phyloP scores from a whole-genome alignment of 345 rosid species.

The Ricinus communis region DNA sequence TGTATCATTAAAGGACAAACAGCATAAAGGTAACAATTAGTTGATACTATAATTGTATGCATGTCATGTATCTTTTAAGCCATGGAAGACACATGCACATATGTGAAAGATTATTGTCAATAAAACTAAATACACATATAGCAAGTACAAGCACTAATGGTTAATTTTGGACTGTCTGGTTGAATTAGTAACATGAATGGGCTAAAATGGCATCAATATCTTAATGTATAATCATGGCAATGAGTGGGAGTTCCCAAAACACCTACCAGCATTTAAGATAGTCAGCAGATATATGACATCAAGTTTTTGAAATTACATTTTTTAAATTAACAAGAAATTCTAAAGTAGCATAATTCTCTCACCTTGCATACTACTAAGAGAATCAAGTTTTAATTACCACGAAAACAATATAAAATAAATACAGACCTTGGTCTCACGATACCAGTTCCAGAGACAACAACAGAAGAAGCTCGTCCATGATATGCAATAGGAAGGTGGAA shows the following conservation, averaged over 20 bases:
- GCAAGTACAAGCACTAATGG: neutral
- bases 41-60: neutral
- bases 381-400: neutral
- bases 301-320: neutral
- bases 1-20: neutral
- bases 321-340: neutral
- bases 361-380: neutral
- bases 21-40: neutral
- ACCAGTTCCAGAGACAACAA: constrained; percentile 87
- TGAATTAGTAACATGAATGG: no score
- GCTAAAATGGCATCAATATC: neutral
- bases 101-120: no score
- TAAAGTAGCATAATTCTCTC: neutral
- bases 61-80: no score
- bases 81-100: no score
- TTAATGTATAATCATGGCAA: neutral
- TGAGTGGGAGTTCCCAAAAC: neutral
- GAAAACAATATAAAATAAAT: neutral
- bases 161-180: neutral
- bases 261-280: neutral
- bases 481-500: constrained; percentile 95
- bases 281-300: neutral
- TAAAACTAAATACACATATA: no score
- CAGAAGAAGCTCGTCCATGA: constrained; percentile 93
- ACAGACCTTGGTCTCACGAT: constrained; percentile 75